Evolutionary conservation across 805 yeast species (phyloP).

Genomic region (Saccharomycopsis vini): DNA sequence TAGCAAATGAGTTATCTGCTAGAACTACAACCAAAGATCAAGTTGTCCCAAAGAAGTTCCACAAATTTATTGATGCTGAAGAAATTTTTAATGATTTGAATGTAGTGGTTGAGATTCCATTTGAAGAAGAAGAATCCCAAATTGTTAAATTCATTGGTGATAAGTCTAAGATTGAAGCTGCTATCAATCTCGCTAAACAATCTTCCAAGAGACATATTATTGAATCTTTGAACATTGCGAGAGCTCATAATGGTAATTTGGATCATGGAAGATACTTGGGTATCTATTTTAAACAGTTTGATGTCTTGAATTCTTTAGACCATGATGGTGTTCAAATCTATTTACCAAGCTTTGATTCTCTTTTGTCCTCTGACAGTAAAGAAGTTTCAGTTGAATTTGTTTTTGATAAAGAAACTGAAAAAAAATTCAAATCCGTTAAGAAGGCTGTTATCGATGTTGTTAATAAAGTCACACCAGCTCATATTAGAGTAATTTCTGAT

Average conservation of each 20-base stretch:
- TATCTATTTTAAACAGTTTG: conserved; percentile 49
- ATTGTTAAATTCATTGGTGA: conserved; percentile 59
- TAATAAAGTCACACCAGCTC: conserved; percentile 61
- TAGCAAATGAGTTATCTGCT: conserved; percentile 34
- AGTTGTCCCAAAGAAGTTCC: conserved; percentile 58
- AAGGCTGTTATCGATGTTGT: conserved; percentile 65
- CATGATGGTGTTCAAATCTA: conserved; percentile 37
- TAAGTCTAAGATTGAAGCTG: conserved; percentile 45
- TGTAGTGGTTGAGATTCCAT: conserved; percentile 52
- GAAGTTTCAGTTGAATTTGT: conserved; percentile 56
- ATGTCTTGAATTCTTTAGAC: conserved; percentile 35
- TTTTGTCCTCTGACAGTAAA: conserved; percentile 32
- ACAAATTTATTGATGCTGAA: conserved; percentile 54
- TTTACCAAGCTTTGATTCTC: conserved; percentile 37
- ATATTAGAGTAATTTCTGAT: conserved; percentile 49
- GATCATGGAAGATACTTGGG: conserved; percentile 72
- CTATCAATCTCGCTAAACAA: conserved; percentile 52
- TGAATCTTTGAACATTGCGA: conserved; percentile 71
- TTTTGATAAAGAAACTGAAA: conserved; percentile 34
- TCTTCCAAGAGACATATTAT: conserved; percentile 51
- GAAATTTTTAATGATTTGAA: conserved; percentile 43
- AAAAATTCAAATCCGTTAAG: conserved; percentile 52
- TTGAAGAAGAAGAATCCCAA: conserved; percentile 31
- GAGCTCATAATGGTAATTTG: conserved; percentile 77
- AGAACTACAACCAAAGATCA: conserved; percentile 46